Conservation (phyloP, 441 rosid species). For the Daphne laureola region DNA sequence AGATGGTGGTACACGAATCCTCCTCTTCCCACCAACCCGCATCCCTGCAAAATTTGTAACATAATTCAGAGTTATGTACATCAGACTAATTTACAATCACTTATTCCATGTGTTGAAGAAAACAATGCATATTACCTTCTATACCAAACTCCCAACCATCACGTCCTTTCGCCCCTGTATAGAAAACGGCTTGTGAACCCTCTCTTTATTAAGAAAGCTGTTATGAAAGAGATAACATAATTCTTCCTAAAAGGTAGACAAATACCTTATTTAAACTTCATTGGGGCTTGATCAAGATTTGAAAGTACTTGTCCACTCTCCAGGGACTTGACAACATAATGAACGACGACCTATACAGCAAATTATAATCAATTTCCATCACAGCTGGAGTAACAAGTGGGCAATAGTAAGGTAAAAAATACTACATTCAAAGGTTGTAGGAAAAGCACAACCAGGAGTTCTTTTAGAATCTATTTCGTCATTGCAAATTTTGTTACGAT, state of each 20-base stretch:
- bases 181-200: too few species aligned
- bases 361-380: background rate
- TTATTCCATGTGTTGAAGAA: background rate
- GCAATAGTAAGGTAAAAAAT: too few species aligned
- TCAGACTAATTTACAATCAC: background rate
- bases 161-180: slow-evolving; percentile 16
- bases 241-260: background rate
- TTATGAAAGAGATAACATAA: background rate
- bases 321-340: slow-evolving; percentile 37
- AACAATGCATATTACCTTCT: slow-evolving; percentile 35
- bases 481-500: too few species aligned
- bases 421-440: background rate
- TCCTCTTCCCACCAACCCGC: slow-evolving; percentile 51
- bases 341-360: slow-evolving; percentile 33
- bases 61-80: background rate
- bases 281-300: slow-evolving; percentile 24
- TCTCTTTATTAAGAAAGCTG: too few species aligned
- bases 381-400: background rate
- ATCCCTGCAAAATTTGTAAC: slow-evolving; percentile 28
- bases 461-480: background rate
- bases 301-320: slow-evolving; percentile 39
- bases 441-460: background rate
- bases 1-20: slow-evolving; percentile 45
- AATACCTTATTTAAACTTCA: slow-evolving; percentile 44
- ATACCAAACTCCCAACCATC: slow-evolving; percentile 41